Evolutionary conservation across 2,329 filamentous ascomycete genomes (phyloP), one percentile per base, ranked within the genome.

Genomic region (Xylaria sp.): DNA sequence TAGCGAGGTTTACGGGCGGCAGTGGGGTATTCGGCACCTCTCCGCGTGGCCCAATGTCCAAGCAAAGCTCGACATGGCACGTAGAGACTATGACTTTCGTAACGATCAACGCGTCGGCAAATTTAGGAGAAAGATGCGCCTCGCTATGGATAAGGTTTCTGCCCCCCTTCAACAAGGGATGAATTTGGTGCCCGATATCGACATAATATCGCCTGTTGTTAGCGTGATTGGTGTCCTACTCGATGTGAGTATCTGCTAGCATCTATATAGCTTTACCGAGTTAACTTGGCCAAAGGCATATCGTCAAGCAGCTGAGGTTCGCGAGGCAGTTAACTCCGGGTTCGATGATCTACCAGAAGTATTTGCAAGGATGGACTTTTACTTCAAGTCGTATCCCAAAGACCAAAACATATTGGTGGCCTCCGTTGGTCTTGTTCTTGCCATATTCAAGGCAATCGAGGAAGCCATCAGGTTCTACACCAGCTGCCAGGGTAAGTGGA

Each of bases 301-400:
- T 53, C 42, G 53, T 10, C 65, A 67, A 42, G 59, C 59, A 36
- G 49, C 65, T 6, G 28, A 59, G 20, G 65, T 63, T 5, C 59
- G 65, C 1, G 65, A 63, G n/a, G 58, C 59, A 20, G 51, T 67
- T 11, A 49, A 57, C 23, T 63, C 65, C 15, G 65, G 49, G 3
- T 67, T 67, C 33, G 65, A 67, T 26, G 51, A 67, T 17, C n/a
- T 67, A 13, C 65, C 65, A 23, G 65, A 67, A n/a, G 60, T 51
- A 6, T 67, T 67, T 33, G 40, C 13, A 28, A 36, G 17, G 9
- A 58, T 63, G 17, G 65, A 67, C 20, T 67, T 67, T n/a, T 51
- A 63, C n/a, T n/a, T 63, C n/a, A 44, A 46, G 38, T 44, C 38
- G 1, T 63, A 54, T 56, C 60, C 60, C 1, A 36, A 20, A 1